Percentiles rank a stretch among this genome's conserved stretches.
Conservation (phyloP, 2,329 filamentous ascomycete species). For the Rhinocladiella mackenziei region DNA sequence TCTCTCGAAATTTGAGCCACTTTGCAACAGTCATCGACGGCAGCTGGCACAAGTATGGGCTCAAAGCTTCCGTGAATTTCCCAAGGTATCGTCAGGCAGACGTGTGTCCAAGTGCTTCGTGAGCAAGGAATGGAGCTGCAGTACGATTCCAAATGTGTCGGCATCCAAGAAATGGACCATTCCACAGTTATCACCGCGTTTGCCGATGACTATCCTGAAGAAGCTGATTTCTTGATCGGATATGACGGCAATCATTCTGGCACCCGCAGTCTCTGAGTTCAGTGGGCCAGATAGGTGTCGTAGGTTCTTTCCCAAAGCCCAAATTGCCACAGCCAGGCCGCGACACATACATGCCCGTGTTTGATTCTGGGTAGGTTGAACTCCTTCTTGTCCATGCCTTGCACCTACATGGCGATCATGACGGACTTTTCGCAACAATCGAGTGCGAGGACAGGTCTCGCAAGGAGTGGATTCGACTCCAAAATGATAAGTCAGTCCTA, state of each 20-base stretch:
- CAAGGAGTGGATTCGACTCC: constrained; percentile 23
- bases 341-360: constrained; percentile 20
- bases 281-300: constrained; percentile 26
- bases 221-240: constrained; percentile 30
- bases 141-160: constrained; percentile 16
- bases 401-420: constrained; percentile 9
- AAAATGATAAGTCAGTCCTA: constrained; percentile 19
- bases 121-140: constrained; percentile 18
- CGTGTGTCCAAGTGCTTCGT: constrained; percentile 9
- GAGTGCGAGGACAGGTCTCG: constrained; percentile 20
- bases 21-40: constrained; percentile 29
- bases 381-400: constrained; percentile 22
- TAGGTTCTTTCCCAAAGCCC: constrained; percentile 8
- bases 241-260: constrained; percentile 31
- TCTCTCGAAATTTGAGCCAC: constrained; percentile 34
- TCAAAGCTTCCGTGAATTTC: constrained; percentile 24
- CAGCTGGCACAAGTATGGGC: constrained; percentile 33
- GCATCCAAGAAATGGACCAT: constrained; percentile 13
- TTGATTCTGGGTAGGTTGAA: constrained; percentile 22
- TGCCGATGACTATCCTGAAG: constrained; percentile 15
- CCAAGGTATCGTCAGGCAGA: constrained; percentile 18
- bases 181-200: constrained; percentile 15
- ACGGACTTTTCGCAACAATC: constrained; percentile 19
- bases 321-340: constrained; percentile 3
- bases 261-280: constrained; percentile 17